phyloP scores from a whole-genome alignment of 768 basidiomycete genomes.

The Royoungia palumana region DNA sequence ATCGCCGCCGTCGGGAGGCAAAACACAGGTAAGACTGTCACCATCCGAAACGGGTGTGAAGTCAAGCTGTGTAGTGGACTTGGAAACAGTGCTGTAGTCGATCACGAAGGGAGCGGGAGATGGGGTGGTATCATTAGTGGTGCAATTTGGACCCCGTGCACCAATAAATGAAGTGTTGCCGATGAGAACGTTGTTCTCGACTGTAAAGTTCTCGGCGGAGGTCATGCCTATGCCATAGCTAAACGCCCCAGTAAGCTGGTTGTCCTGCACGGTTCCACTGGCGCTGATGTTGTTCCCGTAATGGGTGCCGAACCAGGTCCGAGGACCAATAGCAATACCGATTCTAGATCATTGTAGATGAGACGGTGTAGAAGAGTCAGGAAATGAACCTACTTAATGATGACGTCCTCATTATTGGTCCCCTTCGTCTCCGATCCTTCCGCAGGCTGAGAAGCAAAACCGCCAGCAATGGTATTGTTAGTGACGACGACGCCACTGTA shows the following conservation, averaged over 20 bases:
- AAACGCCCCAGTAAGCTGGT: constrained; percentile 64
- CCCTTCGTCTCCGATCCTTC: constrained; percentile 45
- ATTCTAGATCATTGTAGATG: constrained; percentile 43
- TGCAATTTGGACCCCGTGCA: constrained; percentile 63
- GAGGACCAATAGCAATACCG: constrained; percentile 77
- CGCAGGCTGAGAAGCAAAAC: constrained; percentile 53
- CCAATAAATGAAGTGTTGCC: constrained; percentile 80
- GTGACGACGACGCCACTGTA: constrained; percentile 62
- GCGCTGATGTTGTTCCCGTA: constrained; percentile 54
- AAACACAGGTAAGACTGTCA: constrained; percentile 61
- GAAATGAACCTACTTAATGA: constrained; percentile 60
- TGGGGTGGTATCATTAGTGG: constrained; percentile 45
- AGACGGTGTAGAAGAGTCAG: neutral
- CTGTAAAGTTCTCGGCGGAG: constrained; percentile 62
- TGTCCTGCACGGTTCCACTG: constrained; percentile 55
- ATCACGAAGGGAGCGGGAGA: constrained; percentile 58
- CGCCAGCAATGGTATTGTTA: constrained; percentile 67
- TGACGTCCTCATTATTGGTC: constrained; percentile 52
- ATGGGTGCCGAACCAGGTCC: constrained; percentile 66
- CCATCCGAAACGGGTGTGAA: constrained; percentile 54
- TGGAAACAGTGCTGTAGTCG: constrained; percentile 40
- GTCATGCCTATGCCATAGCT: constrained; percentile 69
- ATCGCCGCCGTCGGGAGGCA: constrained; percentile 63
- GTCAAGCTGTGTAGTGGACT: constrained; percentile 47
- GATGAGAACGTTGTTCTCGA: constrained; percentile 55